Percentiles rank a stretch among this genome's conserved stretches.
Conservation (phyloP, 148 eudicot species). For the Rhododendron ferrugineum region DNA sequence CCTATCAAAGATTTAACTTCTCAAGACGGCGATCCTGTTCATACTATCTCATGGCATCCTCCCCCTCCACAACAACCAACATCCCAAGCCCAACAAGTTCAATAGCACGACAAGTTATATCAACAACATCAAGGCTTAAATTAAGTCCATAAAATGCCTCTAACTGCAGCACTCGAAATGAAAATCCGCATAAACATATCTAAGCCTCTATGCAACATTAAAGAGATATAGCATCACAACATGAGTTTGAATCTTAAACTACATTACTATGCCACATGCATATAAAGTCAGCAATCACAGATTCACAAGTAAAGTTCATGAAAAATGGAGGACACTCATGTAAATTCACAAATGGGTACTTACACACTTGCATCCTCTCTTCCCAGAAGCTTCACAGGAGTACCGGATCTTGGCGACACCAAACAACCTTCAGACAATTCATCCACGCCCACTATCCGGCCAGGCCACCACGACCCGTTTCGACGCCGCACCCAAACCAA, state of each 20-base stretch:
- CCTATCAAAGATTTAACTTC: neutral
- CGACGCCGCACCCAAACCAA: conserved; percentile 78
- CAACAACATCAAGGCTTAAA: neutral
- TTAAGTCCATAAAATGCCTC: neutral
- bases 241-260: neutral
- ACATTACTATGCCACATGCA: neutral
- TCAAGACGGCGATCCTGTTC: neutral
- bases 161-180: neutral
- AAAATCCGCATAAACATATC: neutral
- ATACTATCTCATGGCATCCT: neutral
- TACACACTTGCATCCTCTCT: conserved; percentile 77
- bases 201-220: neutral
- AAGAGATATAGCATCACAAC: neutral
- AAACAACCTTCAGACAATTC: conserved; percentile 38
- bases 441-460: conserved; percentile 49
- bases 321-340: neutral
- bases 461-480: conserved; percentile 95
- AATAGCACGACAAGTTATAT: neutral
- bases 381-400: conserved; percentile 73
- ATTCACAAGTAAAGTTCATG: neutral
- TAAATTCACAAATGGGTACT: conserved; percentile 27
- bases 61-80: neutral
- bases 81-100: neutral
- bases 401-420: conserved; percentile 44
- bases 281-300: neutral